Conservation (phyloP, 2,329 filamentous ascomycete genomes). For the Trichophyton schoenleinii region DNA sequence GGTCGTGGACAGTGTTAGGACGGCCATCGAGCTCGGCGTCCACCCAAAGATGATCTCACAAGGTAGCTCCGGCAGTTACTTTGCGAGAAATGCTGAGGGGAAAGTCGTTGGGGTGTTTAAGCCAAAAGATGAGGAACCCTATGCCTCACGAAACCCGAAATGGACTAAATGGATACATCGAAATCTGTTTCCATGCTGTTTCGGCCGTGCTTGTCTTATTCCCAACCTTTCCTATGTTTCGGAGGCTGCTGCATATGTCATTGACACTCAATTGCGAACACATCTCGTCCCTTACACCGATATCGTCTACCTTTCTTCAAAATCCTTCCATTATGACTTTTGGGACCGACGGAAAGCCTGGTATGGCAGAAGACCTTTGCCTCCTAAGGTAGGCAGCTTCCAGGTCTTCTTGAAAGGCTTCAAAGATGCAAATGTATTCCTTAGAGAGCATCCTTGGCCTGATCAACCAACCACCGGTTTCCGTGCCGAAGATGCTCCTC, state of each 20-base stretch:
- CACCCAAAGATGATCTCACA: constrained; percentile 95
- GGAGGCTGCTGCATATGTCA: constrained; percentile 89
- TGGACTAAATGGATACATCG: constrained; percentile 99
- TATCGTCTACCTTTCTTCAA: constrained; percentile 85
- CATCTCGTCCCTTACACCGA: constrained; percentile 94
- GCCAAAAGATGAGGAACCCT: constrained; percentile 97
- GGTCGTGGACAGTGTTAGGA: constrained; percentile 76
- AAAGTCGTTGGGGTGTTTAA: constrained; percentile 98
- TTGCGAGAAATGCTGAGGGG: constrained; percentile 78
- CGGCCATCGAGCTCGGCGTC: constrained; percentile 77
- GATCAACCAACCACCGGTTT: constrained; percentile 66
- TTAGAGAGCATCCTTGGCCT: constrained; percentile 92
- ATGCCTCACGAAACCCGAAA: constrained; percentile 91
- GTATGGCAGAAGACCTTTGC: constrained; percentile 72
- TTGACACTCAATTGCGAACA: constrained; percentile 80
- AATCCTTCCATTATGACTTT: constrained; percentile 96
- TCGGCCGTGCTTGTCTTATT: constrained; percentile 87
- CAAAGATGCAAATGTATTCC: constrained; percentile 91
- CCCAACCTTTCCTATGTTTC: constrained; percentile 96
- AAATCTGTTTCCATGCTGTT: constrained; percentile 94
- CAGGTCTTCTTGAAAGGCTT: constrained; percentile 95
- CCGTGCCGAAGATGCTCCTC: constrained; percentile 53
- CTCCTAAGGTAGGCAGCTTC: constrained; percentile 86
- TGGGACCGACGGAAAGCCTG: constrained; percentile 87
- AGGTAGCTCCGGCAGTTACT: constrained; percentile 95